These are phyloP conservation scores for Tieghemostelium lacteum DNA, from an alignment of 78 protist species.

Conservation along the genomic window DNA sequence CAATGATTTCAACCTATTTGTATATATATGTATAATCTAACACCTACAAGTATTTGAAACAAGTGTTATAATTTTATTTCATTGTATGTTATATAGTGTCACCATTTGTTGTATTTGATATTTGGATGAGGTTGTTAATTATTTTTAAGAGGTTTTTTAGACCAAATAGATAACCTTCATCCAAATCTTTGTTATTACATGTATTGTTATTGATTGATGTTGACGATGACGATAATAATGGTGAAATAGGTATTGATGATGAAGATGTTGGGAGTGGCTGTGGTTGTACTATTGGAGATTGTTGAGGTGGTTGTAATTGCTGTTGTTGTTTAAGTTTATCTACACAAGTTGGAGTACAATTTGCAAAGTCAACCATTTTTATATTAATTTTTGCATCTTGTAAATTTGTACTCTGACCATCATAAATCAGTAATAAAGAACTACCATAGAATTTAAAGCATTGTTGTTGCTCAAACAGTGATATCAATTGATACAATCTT, in stretches of 20 bases:
- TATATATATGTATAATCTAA: too few relatives aligned
- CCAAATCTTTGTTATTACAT: not conserved
- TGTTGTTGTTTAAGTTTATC: conserved; percentile 8
- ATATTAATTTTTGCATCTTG: conserved; percentile 55
- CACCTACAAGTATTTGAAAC: too few relatives aligned
- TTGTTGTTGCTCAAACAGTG: conserved; percentile 70
- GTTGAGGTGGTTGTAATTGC: not conserved
- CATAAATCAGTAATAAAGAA: conserved; percentile 52
- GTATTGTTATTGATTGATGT: not conserved
- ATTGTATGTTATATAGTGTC: conserved; percentile 31
- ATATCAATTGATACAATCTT: conserved; percentile 48
- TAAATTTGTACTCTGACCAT: conserved; percentile 58
- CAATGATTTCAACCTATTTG: too few relatives aligned
- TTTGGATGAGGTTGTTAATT: conserved; percentile 35
- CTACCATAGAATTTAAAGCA: conserved; percentile 72
- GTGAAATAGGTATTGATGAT: too few relatives aligned
- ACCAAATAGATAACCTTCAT: conserved; percentile 78
- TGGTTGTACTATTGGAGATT: not conserved
- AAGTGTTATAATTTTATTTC: not conserved
- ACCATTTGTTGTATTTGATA: conserved; percentile 27
- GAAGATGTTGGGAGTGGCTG: not conserved
- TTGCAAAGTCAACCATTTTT: conserved; percentile 77
- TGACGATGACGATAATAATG: too few relatives aligned
- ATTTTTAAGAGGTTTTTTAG: conserved; percentile 50
- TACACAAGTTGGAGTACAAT: conserved; percentile 39